phyloP scores from a whole-genome alignment of 2,329 filamentous ascomycete genomes.

The Cladosporium sp. region DNA sequence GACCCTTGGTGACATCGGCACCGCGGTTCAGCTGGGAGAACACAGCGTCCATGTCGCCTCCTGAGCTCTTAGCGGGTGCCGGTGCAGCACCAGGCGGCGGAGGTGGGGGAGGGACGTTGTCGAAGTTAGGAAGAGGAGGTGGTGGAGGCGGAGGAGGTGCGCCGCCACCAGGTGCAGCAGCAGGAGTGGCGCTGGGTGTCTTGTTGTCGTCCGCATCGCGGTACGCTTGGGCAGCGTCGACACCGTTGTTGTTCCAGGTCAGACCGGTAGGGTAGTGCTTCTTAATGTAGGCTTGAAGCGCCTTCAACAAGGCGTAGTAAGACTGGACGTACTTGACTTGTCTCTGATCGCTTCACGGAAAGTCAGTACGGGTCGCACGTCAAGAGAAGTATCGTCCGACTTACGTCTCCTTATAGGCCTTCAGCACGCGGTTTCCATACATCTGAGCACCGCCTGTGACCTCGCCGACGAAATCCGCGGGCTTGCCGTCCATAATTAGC shows the following conservation, averaged over 20 bases:
- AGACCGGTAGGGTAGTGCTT: constrained; percentile 75
- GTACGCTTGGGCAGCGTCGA: constrained; percentile 68
- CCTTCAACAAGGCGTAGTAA: constrained; percentile 88
- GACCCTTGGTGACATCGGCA: constrained; percentile 76
- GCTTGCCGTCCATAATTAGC: constrained; percentile 80
- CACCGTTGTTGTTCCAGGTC: constrained; percentile 77
- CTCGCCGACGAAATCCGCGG: constrained; percentile 80
- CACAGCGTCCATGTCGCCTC: constrained; percentile 72
- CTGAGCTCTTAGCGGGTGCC: constrained; percentile 35
- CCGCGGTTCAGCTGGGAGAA: constrained; percentile 91
- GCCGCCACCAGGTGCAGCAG: constrained; percentile 50
- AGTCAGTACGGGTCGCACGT: background rate
- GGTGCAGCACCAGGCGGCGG: constrained; percentile 53
- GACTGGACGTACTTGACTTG: constrained; percentile 86
- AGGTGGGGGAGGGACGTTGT: constrained; percentile 57
- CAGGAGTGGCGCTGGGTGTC: constrained; percentile 41
- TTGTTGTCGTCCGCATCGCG: constrained; percentile 49
- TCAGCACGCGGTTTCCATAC: constrained; percentile 90
- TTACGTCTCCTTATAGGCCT: constrained; percentile 80
- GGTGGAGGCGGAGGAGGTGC: constrained; percentile 61
- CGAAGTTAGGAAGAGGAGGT: constrained; percentile 47
- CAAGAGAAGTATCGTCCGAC: constrained; percentile 23
- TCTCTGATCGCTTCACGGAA: constrained; percentile 59
- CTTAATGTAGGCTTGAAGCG: constrained; percentile 78
- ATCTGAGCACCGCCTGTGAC: constrained; percentile 81